A percentile compares a stretch with the other conserved stretches of the same genome.
phyloP scores from a whole-genome alignment of 1,284 basidiomycete genomes.

The Malassezia dermatis region DNA sequence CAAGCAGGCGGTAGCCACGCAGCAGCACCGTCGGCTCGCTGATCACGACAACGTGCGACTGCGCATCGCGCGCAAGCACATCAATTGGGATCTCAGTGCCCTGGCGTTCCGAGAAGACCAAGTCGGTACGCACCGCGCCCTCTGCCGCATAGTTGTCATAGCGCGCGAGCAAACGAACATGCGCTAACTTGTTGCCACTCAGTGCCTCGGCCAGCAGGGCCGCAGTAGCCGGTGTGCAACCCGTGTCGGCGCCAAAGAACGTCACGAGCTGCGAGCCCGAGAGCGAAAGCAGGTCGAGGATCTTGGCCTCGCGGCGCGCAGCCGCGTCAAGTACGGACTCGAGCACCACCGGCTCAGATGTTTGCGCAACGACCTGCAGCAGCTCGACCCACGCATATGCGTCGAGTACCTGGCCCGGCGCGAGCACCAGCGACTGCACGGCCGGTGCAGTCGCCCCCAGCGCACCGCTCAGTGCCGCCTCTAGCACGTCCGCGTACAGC shows the following conservation, averaged over 20 bases:
- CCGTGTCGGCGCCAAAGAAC: slow-evolving; percentile 41
- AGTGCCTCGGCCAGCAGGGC: slow-evolving; percentile 31
- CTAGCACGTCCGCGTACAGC: slow-evolving; percentile 36
- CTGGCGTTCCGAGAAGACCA: slow-evolving; percentile 29
- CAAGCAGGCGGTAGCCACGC: slow-evolving; percentile 35
- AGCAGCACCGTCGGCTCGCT: slow-evolving; percentile 35
- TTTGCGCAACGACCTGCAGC: slow-evolving; percentile 21
- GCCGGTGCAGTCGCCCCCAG: slow-evolving; percentile 18
- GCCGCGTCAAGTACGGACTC: slow-evolving; percentile 23
- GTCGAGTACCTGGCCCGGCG: slow-evolving; percentile 27
- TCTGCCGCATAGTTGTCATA: slow-evolving; percentile 43
- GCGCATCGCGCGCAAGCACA: slow-evolving; percentile 27
- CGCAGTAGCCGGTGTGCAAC: slow-evolving; percentile 29
- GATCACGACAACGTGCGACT: slow-evolving; percentile 33
- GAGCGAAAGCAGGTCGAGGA: slow-evolving; percentile 25
- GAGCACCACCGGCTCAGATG: slow-evolving; percentile 21
- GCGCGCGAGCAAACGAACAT: slow-evolving; percentile 36
- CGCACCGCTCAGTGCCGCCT: slow-evolving; percentile 23
- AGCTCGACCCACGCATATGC: slow-evolving; percentile 29
- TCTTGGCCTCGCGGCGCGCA: slow-evolving; percentile 6
- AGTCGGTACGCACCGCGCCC: slow-evolving; percentile 38
- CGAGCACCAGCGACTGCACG: slow-evolving; percentile 28
- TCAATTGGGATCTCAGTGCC: slow-evolving; percentile 31
- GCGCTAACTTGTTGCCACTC: slow-evolving; percentile 23
- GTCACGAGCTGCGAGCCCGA: slow-evolving; percentile 29